Base-by-base conservation (phyloP, 192 early-diverging fungal species). In the Coemansia sp. region DNA sequence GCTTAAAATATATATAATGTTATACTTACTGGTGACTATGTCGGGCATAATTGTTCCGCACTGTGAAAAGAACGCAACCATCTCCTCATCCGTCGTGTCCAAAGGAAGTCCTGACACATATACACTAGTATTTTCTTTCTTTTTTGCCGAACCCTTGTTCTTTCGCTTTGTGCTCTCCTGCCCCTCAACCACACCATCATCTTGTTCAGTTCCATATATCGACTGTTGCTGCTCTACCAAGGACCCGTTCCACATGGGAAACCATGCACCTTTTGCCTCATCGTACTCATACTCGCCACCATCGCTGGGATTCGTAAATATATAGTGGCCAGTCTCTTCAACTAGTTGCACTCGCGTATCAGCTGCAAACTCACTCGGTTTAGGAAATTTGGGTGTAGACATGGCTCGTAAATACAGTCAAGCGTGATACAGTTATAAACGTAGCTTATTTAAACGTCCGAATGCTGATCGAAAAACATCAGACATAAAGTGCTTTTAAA, bases 221-320 rank as follows among this genome's bases (percentile, higher is more conserved):
- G 75, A 79, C 47, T 83, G 82, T 26, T 83, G 82, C 43, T 73
- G 65, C 22, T 69, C 73, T 23, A 83, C 66, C 29, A 78, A 61
- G 1, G 61, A 59, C 27, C 73, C 77, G 55, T 75, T 72, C 72
- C 74, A 75, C 88, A 92, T 90, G 3, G 94, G 95, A 83, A 94
- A 95, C 95, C 95, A 97, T 0, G 91, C 92, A 35, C 85, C 77
- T 64, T 87, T 80, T n/a, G 77, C 80, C 17, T 87, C 81, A 62
- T 95, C 93, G 72, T 86, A 97, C 57, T 97, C 93, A 51, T 89
- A 97, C 29, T 87, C 82, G n/a, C 92, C 61, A 6, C 87, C 90
- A 58, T 94, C 90, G 10, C 52, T 45, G 3, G 89, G 87, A 48
- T 87, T 88, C n/a, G 85, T 88, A 52, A 87, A 93, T 1, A 89